Conservation (phyloP, 345 rosid genomes). For the Pistacia atlantica region DNA sequence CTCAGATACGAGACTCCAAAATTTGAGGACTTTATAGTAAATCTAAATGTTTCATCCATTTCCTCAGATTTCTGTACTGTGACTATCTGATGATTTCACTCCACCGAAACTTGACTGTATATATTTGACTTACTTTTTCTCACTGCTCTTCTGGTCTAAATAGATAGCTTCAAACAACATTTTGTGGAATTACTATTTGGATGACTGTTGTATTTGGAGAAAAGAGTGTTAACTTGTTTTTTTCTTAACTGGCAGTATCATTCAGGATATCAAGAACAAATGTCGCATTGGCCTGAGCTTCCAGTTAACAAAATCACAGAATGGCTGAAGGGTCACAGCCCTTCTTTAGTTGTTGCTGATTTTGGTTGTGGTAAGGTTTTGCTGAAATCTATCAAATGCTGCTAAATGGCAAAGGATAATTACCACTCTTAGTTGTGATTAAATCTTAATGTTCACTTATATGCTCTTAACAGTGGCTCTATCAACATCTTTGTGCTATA, state of each 20-base stretch:
- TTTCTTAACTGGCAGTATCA: constrained; percentile 73
- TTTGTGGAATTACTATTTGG: neutral
- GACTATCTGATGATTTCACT: neutral
- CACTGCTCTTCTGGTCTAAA: neutral
- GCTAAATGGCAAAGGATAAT: constrained; percentile 11
- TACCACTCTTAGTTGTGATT: neutral
- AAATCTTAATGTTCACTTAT: neutral
- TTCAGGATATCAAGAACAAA: constrained; percentile 91
- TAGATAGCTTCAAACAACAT: neutral
- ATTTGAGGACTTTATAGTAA: neutral
- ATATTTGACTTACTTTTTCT: neutral
- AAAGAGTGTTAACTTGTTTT: constrained; percentile 9
- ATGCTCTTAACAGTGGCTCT: neutral
- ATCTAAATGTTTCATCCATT: neutral
- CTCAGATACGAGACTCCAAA: neutral
- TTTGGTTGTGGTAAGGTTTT: constrained; percentile 90
- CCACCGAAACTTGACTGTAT: neutral
- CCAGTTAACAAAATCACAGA: constrained; percentile 74
- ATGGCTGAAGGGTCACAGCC: constrained; percentile 63
- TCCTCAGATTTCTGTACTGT: neutral
- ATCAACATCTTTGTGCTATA: constrained; percentile 14
- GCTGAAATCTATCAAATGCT: constrained; percentile 7
- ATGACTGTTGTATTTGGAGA: constrained; percentile 10
- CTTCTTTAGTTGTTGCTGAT: constrained; percentile 90
- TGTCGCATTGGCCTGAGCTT: constrained; percentile 93